Conservation (phyloP, 2,329 filamentous ascomycete genomes). For the Ophiognomonia clavigignenti-juglandacearum region DNA sequence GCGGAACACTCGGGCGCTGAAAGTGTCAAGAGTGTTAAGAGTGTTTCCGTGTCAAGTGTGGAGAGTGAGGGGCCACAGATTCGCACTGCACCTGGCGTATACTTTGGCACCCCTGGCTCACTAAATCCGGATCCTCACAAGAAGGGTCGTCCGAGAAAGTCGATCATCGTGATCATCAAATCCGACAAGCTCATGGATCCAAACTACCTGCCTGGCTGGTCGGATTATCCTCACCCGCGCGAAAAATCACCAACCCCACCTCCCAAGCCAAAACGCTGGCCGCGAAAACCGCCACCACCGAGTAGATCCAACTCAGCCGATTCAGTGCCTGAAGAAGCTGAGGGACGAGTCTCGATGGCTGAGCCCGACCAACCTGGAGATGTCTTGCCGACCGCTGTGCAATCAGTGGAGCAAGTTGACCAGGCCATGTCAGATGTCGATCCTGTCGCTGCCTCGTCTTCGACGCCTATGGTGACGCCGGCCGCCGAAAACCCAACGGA, state of each 20-base stretch:
- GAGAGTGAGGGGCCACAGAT: slow-evolving; percentile 4
- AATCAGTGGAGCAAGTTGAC: neutral
- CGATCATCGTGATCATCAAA: slow-evolving; percentile 26
- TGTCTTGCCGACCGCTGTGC: neutral
- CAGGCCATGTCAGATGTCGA: neutral
- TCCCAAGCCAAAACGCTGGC: neutral
- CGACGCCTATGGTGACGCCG: neutral
- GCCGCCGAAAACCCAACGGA: no score
- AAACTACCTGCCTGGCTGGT: slow-evolving; percentile 14
- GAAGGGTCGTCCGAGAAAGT: slow-evolving; percentile 28
- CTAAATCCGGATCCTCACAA: slow-evolving; percentile 18
- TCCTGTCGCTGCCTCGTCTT: neutral
- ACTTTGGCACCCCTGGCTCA: slow-evolving; percentile 24
- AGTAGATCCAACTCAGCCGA: no score
- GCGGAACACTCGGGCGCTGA: neutral
- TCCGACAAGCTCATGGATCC: slow-evolving; percentile 22
- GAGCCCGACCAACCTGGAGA: neutral
- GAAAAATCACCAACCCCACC: neutral
- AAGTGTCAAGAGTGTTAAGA: neutral
- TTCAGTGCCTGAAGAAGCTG: no score
- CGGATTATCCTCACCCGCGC: slow-evolving; percentile 6
- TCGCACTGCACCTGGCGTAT: slow-evolving; percentile 16
- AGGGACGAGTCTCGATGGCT: neutral
- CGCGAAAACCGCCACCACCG: no score
- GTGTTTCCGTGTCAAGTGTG: neutral